Conservation (phyloP, 2,329 filamentous ascomycete genomes). For the Aureobasidium pullulans region DNA sequence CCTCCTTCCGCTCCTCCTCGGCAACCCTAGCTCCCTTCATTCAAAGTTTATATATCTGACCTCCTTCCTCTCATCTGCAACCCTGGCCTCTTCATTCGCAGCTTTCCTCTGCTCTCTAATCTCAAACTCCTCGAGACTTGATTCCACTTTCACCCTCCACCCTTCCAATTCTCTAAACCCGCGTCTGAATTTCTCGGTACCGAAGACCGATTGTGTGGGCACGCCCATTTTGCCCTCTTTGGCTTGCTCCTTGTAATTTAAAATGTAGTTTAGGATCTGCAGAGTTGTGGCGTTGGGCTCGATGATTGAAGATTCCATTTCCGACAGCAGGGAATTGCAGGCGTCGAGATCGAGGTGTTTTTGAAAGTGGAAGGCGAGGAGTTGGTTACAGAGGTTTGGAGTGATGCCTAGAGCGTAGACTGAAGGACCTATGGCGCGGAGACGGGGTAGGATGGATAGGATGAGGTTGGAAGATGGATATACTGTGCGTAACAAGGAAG, state of each 20-base stretch:
- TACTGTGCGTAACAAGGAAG: constrained; percentile 49
- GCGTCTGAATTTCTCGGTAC: constrained; percentile 29
- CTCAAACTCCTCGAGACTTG: not conserved
- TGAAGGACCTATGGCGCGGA: constrained; percentile 60
- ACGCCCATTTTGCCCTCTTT: constrained; percentile 17
- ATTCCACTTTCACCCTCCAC: constrained; percentile 14
- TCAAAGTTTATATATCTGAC: too few relatives aligned
- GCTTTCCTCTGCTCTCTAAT: not conserved
- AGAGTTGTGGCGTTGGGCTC: constrained; percentile 35
- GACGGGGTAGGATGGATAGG: constrained; percentile 55
- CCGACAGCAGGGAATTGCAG: constrained; percentile 47
- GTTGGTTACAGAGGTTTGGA: constrained; percentile 61
- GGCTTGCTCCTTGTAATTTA: constrained; percentile 22
- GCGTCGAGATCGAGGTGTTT: constrained; percentile 51
- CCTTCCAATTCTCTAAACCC: constrained; percentile 22
- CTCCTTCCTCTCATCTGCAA: not conserved
- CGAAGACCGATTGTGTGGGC: constrained; percentile 24
- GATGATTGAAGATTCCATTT: constrained; percentile 27
- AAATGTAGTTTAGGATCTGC: constrained; percentile 30
- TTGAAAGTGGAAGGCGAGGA: constrained; percentile 56
- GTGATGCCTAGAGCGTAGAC: constrained; percentile 66
- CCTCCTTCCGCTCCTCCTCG: not conserved
- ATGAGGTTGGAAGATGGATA: constrained; percentile 56
- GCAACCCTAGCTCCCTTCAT: not conserved
- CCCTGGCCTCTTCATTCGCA: not conserved